Percentiles rank a stretch among this genome's conserved stretches.
Evolutionary conservation across 2,329 filamentous ascomycete genomes (phyloP).

Genomic region (Aspergillus aculeatus): DNA sequence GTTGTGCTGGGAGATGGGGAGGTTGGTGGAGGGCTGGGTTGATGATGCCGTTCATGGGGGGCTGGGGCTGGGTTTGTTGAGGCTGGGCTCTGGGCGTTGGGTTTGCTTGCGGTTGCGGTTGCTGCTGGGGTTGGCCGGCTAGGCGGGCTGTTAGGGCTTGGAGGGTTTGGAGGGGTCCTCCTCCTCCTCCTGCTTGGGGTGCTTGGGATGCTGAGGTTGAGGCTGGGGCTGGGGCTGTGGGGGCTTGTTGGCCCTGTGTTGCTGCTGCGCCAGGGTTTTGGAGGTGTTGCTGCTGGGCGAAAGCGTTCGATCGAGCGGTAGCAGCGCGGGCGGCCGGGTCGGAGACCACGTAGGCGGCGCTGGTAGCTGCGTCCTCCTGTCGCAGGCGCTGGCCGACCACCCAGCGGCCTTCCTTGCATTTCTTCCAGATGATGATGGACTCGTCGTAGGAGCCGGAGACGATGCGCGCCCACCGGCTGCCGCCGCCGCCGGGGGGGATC

Average conservation of each 20-base stretch:
- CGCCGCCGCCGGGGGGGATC: conserved; percentile 85
- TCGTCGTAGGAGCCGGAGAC: conserved; percentile 97
- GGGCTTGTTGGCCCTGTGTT: not conserved
- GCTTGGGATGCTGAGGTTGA: not conserved
- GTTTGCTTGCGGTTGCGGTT: not conserved
- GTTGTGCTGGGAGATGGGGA: not conserved
- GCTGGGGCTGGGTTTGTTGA: not conserved
- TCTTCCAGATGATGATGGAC: conserved; percentile 91
- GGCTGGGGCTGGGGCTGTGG: no score
- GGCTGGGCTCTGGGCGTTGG: not conserved
- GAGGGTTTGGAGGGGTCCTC: not conserved
- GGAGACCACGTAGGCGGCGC: conserved; percentile 25
- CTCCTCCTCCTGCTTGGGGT: not conserved
- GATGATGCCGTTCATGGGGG: not conserved
- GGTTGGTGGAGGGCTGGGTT: not conserved
- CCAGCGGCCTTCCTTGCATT: conserved; percentile 82
- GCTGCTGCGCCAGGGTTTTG: conserved; percentile 1
- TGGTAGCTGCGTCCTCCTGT: conserved; percentile 56
- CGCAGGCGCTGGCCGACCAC: conserved; percentile 70
- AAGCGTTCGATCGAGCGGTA: conserved; percentile 12
- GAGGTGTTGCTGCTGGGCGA: conserved; percentile 15
- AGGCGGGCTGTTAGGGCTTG: not conserved
- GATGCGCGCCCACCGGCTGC: conserved; percentile 86
- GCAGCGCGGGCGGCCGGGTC: conserved; percentile 1
- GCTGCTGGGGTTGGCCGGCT: not conserved